A percentile compares a stretch with the other conserved stretches of the same genome.
These are phyloP conservation scores for Pistacia vera DNA, from an alignment of 345 rosid species.

Conservation along the genomic window DNA sequence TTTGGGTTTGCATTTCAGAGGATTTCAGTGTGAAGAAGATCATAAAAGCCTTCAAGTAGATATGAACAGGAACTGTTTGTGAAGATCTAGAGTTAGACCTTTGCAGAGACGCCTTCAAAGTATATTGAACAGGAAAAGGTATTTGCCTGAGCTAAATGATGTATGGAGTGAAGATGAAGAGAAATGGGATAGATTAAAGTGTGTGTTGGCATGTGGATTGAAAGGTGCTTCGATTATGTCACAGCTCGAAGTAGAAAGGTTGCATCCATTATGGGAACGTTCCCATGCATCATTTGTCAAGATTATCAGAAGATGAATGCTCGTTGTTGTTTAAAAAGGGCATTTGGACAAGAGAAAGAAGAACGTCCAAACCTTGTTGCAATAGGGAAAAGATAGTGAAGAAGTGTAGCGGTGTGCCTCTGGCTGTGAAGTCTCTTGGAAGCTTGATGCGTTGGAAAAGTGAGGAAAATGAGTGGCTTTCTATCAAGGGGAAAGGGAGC, in stretches of 20 bases:
- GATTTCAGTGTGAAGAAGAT: background rate
- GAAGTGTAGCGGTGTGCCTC: constrained; percentile 16
- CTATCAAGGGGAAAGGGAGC: constrained; percentile 4
- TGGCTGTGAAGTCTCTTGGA: background rate
- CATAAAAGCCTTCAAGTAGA: background rate
- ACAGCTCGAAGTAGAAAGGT: background rate
- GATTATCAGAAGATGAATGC: constrained; percentile 11
- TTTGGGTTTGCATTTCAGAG: constrained; percentile 9
- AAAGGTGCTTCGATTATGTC: background rate
- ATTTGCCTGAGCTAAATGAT: background rate
- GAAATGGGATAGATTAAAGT: constrained; percentile 8
- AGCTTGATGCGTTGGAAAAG: background rate
- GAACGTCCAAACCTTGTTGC: background rate
- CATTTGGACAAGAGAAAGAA: background rate
- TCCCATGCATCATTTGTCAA: background rate
- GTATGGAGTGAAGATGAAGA: constrained; percentile 8
- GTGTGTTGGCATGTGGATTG: background rate
- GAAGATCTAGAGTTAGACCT: background rate
- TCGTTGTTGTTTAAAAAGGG: constrained; percentile 14
- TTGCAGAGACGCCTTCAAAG: background rate
- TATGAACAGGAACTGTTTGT: background rate
- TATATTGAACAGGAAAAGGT: background rate
- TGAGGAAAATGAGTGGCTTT: background rate
- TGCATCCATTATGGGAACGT: background rate
- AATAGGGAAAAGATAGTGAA: constrained; percentile 7